Evolutionary conservation across 257 asterid genomes (phyloP).

Genomic region (Nyctanthes arbortristis): DNA sequence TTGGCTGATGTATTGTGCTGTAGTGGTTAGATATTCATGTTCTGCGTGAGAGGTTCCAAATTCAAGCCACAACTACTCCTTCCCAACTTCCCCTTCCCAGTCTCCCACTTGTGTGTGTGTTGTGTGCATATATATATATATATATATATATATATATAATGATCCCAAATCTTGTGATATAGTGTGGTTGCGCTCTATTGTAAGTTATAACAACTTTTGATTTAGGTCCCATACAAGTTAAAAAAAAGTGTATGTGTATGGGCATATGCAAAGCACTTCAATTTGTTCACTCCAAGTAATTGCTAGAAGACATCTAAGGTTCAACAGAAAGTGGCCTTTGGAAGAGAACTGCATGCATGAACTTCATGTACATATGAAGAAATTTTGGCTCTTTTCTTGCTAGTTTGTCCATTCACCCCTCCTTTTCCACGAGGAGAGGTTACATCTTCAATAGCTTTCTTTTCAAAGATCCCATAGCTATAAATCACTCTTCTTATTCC

Average conservation of each 20-base stretch:
- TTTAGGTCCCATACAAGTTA: not conserved
- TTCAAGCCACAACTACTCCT: no score
- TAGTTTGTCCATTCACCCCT: conserved; percentile 12
- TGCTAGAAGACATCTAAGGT: conserved; percentile 47
- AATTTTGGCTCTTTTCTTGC: conserved; percentile 23
- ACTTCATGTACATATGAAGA: conserved; percentile 45
- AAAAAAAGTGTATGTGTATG: not conserved
- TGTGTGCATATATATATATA: no score
- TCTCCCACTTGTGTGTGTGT: no score
- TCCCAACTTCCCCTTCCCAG: no score
- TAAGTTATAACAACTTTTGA: not conserved
- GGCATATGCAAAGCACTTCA: conserved; percentile 20
- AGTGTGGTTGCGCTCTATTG: not conserved
- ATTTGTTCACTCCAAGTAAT: conserved; percentile 49
- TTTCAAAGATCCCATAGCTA: conserved; percentile 8
- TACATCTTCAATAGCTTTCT: conserved; percentile 27
- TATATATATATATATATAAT: no score
- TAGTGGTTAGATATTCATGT: no score
- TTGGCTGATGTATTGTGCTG: no score
- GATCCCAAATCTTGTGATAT: not conserved
- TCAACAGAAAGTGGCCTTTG: conserved; percentile 62
- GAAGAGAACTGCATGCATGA: conserved; percentile 63
- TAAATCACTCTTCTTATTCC: not conserved
- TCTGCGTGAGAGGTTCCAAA: no score
- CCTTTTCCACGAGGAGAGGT: conserved; percentile 19